A percentile compares a stretch with the other conserved stretches of the same genome.
These are phyloP conservation scores for Fomitiporia mediterranea DNA, from an alignment of 1,284 basidiomycete species.

Conservation along the genomic window DNA sequence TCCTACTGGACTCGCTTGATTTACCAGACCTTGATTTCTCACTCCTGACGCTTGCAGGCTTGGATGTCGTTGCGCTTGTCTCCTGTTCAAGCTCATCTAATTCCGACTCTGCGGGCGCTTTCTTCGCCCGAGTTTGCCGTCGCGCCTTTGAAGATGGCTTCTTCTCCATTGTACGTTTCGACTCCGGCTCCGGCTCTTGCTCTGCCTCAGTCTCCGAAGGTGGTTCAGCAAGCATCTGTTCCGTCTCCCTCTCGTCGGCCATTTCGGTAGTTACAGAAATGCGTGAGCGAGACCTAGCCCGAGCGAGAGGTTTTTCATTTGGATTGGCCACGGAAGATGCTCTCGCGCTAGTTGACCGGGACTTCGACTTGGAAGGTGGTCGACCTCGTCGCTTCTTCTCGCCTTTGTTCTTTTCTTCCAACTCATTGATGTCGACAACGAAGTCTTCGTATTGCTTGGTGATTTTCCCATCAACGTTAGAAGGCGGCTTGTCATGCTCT, in stretches of 20 bases:
- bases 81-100: neutral
- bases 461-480: slow-evolving; percentile 13
- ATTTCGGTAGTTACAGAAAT: slow-evolving; percentile 7
- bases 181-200: neutral
- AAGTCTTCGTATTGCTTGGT: slow-evolving; percentile 12
- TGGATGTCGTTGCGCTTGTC: neutral
- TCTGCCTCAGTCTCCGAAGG: neutral
- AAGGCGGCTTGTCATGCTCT: slow-evolving; percentile 15
- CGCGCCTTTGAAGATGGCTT: neutral
- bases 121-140: neutral
- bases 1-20: slow-evolving; percentile 17
- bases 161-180: neutral
- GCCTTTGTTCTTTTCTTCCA: slow-evolving; percentile 13
- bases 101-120: neutral
- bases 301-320: slow-evolving; percentile 8
- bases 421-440: slow-evolving; percentile 9
- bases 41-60: neutral
- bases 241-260: neutral
- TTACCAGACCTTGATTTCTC: slow-evolving; percentile 13
- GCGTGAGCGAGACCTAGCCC: slow-evolving; percentile 3
- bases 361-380: slow-evolving; percentile 15
- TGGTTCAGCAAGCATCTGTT: neutral
- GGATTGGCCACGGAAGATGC: slow-evolving; percentile 2
- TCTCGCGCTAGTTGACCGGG: slow-evolving; percentile 1
- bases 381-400: neutral